These are phyloP conservation scores for Sphagnum magellanicum DNA, from an alignment of 228 moss, liverwort and hornwort genomes.

Conservation along the genomic window DNA sequence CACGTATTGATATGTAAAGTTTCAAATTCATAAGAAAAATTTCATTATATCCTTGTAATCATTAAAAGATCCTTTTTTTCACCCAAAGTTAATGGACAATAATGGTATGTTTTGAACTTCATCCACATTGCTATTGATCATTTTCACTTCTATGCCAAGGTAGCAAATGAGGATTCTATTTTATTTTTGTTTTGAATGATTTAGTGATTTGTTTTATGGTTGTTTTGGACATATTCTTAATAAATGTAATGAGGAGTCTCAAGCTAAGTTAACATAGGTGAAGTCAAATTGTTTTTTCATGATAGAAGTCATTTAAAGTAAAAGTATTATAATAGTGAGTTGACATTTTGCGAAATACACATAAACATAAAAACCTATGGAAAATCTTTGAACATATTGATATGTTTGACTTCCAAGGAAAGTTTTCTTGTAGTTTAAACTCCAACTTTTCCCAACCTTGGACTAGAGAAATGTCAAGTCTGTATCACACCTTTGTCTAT, in stretches of 20 bases:
- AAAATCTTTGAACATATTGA: too few species aligned
- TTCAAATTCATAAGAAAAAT: neutral
- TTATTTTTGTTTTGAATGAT: neutral
- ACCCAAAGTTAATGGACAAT: too few species aligned
- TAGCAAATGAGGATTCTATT: neutral
- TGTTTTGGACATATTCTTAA: constrained; percentile 28
- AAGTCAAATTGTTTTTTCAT: neutral
- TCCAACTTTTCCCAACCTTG: too few species aligned
- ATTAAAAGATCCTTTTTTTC: neutral
- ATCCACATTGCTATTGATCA: neutral
- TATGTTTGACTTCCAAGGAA: too few species aligned
- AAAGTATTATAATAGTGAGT: neutral
- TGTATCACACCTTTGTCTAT: neutral
- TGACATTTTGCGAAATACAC: neutral
- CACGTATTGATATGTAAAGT: too few species aligned
- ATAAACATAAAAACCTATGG: too few species aligned
- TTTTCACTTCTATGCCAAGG: too few species aligned
- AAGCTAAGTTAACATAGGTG: constrained; percentile 36
- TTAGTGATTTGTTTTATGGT: constrained; percentile 15
- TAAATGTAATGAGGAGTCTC: constrained; percentile 21
- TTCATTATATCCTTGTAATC: neutral
- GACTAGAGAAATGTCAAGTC: neutral
- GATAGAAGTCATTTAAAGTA: neutral
- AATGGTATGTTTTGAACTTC: neutral
- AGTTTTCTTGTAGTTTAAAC: too few species aligned